A percentile compares a stretch with the other conserved stretches of the same genome.
phyloP scores from a whole-genome alignment of 2,329 filamentous ascomycete genomes.

The Furcasterigmium furcatum region DNA sequence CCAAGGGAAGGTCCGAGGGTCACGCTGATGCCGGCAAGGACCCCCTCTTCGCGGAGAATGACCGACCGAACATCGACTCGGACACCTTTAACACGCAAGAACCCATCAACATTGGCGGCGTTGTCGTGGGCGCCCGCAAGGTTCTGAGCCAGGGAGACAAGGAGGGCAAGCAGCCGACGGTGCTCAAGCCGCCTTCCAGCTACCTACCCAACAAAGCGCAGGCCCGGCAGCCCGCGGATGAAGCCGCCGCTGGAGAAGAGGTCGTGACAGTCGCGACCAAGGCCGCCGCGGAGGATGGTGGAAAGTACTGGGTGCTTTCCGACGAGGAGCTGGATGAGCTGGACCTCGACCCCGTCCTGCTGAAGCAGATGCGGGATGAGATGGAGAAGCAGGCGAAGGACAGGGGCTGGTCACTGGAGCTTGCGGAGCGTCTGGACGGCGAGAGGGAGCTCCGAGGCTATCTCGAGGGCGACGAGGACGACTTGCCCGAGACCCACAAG shows the following conservation, averaged over 20 bases:
- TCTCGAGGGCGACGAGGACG: constrained; percentile 54
- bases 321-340: constrained; percentile 66
- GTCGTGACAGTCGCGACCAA: constrained; percentile 43
- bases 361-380: constrained; percentile 67
- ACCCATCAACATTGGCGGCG: constrained; percentile 45
- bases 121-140: constrained; percentile 48
- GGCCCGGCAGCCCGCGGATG: constrained; percentile 15
- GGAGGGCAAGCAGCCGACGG: constrained; percentile 42
- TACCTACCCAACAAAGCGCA: constrained; percentile 23
- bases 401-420: constrained; percentile 75
- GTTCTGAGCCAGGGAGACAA: constrained; percentile 42
- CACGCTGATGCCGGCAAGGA: neutral
- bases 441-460: constrained; percentile 66
- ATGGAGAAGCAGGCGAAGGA: constrained; percentile 67
- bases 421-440: constrained; percentile 66
- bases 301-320: constrained; percentile 56
- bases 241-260: constrained; percentile 8
- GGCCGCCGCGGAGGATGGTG: constrained; percentile 52
- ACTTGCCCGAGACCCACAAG: constrained; percentile 12
- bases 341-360: constrained; percentile 61
- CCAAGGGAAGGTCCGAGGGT: constrained; percentile 1
- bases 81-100: constrained; percentile 14
- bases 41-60: constrained; percentile 1
- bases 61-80: constrained; percentile 2
- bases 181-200: constrained; percentile 41